Evolutionary conservation across 78 protist genomes (phyloP), one percentile per base, ranked within the genome.

Genomic region (Chrysochromulina parva): DNA sequence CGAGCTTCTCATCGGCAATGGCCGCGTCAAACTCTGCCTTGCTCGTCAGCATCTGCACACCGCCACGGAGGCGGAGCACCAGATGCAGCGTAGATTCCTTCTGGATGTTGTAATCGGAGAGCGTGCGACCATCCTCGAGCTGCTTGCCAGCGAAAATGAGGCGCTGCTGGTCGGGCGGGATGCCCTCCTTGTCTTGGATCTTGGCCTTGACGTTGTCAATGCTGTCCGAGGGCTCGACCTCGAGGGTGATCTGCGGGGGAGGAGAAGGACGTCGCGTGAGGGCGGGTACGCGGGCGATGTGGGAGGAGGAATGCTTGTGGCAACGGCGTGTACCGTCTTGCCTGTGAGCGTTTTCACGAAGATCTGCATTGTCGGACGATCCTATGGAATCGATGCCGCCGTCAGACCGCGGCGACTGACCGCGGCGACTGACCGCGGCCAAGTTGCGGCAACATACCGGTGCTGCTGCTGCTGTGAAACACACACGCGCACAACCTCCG

Each of bases 191-290:
- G 93, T 93, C 95, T 80, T 95, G 96, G 94, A 98, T 98, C 97
- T 98, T 98, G 88, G 96, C 92, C 97, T 98, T 98, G 89, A 98
- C 99, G 86, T 96, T 97, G 54, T 97, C 99, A 92, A 98, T 98
- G 90, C 97, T 95, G 96, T 98, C 99, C 20, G 97, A 93, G 54
- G 97, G 84, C 95, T 98, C 99, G 60, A 97, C 99, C 93, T 98
- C 99, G 24, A 99, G 97, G 52, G 99, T 97, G 95, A 99, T 98
- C 96, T 59, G 74, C 55, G 57, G 80, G 9, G 47, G 22, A 19
- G n/a, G 13, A 66, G 9, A 66, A 16, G 73, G 73, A 7, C 5
- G 6, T 9, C 9, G 13, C 10, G 73, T 17, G 73, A 16, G 13
- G 73, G 28, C 13, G 48, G 73, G 9, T 9, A 9, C 9, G 48